Base-by-base conservation (phyloP, 805 yeast species). In the Nakazawaea wyomingensis region DNA sequence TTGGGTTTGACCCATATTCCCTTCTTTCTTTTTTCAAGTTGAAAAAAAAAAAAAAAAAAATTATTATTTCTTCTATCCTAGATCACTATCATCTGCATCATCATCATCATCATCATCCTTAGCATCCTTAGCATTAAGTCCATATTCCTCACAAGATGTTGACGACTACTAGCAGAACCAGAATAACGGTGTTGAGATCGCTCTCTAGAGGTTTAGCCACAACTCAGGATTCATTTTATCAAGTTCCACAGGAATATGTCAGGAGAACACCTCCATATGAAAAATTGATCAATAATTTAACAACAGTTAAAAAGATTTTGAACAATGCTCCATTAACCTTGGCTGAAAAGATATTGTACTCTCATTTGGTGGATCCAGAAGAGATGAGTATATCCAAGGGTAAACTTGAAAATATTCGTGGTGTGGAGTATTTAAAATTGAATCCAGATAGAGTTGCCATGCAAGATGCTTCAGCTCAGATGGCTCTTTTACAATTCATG, bases 391-490 rank as follows among this genome's bases (percentile, higher is more conserved):
- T 85, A 55, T 77, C 58, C n/a, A 33, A 38, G 18, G 69, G 66
- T 14, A 52, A 54, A 16, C 47, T 55, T 16, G 52, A 47, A 36
- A 56, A 57, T 32, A 73, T 75, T 59, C 83, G 98, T 65, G 97
- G 98, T 62, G 77, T 80, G 45, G 83, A 93, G 39, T 91, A 91
- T 71, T 76, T 90, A 67, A 91, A 91, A 71, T 77, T 91, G 63
- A 83, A 95, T 70, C 98, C 98, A 44, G 98, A 90, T 67, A 81
- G 98, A 67, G 97, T 91, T 49, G 97, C 97, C 39, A 89, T 96
- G 85, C 98, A 90, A 74, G 98, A 90, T 74, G 98, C 98, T 46
- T 88, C 96, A 46, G 97, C 97, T 46, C 98, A 90, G 74, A 90
- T 90, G 98, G 96, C 97, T 45, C 78, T 90, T 55, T 73, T 90